A percentile compares a stretch with the other conserved stretches of the same genome.
Evolutionary conservation across 163 green algal genomes (phyloP).

Genomic region (Chlamydomonas reinhardtii): DNA sequence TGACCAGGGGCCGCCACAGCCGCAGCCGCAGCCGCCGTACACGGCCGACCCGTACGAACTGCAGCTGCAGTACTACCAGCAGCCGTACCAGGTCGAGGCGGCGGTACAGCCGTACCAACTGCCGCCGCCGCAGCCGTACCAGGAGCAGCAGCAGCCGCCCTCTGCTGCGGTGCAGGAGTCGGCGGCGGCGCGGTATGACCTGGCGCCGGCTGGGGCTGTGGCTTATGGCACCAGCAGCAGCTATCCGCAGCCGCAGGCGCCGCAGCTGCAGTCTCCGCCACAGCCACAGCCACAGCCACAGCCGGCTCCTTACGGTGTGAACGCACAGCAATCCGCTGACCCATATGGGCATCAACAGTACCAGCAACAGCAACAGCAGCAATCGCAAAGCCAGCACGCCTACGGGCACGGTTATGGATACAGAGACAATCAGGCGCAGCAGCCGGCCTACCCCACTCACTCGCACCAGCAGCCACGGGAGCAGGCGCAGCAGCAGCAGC

Average conservation of each 20-base stretch:
- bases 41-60: not conserved
- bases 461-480: not conserved
- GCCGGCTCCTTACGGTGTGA: not conserved
- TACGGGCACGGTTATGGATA: too few species aligned
- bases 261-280: not conserved
- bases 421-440: not conserved
- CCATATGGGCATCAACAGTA: not conserved
- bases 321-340: too few species aligned
- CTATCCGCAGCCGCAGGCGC: not conserved
- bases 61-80: not conserved
- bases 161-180: not conserved
- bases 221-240: too few species aligned
- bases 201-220: too few species aligned
- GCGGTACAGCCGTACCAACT: not conserved
- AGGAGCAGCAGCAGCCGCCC: not conserved
- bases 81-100: not conserved
- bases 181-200: not conserved
- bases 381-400: not conserved
- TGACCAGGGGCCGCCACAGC: not conserved
- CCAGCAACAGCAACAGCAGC: not conserved
- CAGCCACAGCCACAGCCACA: not conserved
- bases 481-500: not conserved
- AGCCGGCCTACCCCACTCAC: not conserved
- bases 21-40: not conserved
- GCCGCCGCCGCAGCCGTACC: not conserved